Evolutionary conservation across 2,329 filamentous ascomycete species (phyloP).

Genomic region (Penicillium sp.): DNA sequence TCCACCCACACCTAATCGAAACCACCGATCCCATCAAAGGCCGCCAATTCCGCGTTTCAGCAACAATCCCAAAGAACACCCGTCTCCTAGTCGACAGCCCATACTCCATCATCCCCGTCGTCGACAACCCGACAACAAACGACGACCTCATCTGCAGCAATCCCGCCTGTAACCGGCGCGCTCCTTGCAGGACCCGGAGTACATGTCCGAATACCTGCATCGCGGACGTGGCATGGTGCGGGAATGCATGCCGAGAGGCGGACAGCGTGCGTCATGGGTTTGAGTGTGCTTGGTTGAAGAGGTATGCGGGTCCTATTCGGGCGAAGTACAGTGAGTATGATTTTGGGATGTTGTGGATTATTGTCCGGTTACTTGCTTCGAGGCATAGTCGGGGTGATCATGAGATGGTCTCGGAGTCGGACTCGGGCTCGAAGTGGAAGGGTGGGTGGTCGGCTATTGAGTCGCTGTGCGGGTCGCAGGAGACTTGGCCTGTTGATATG

Average conservation of each 20-base stretch:
- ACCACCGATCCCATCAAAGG: conserved; percentile 30
- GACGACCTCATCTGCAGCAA: conserved; percentile 32
- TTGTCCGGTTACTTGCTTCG: conserved; percentile 31
- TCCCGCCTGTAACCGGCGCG: conserved; percentile 26
- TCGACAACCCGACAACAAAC: conserved; percentile 25
- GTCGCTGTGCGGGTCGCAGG: conserved; percentile 29
- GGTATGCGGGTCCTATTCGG: conserved; percentile 24
- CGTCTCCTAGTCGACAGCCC: conserved; percentile 30
- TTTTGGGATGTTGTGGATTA: conserved; percentile 36
- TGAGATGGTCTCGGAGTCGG: not conserved
- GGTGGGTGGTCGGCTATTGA: conserved; percentile 26
- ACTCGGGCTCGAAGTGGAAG: conserved; percentile 7
- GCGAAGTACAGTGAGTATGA: conserved; percentile 32
- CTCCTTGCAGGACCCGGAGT: conserved; percentile 4
- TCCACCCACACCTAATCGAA: conserved; percentile 30
- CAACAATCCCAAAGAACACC: conserved; percentile 25
- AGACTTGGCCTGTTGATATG: conserved; percentile 31
- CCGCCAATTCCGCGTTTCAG: conserved; percentile 30
- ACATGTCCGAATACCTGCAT: conserved; percentile 26
- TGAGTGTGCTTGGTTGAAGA: conserved; percentile 32
- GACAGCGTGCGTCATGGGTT: conserved; percentile 29
- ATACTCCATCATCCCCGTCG: conserved; percentile 33
- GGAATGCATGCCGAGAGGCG: conserved; percentile 17
- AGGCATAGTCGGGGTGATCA: conserved; percentile 10
- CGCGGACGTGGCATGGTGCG: conserved; percentile 31